Base-by-base conservation (phyloP, 805 yeast species). In the Metschnikowia noctiluminum region DNA sequence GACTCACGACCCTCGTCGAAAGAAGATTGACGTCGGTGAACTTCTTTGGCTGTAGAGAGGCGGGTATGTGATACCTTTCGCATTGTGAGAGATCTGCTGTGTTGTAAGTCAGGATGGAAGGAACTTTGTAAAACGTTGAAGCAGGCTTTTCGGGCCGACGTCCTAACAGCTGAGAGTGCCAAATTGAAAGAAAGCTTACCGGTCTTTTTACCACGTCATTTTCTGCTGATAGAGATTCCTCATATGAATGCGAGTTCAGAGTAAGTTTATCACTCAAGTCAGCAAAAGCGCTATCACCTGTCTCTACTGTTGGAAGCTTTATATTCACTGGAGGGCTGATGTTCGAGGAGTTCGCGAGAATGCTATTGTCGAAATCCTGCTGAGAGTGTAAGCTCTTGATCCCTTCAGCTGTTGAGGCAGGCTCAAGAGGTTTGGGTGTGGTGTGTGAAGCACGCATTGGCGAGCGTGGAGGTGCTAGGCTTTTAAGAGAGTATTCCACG, bases 301-400 rank as follows among this genome's bases (percentile, higher is more conserved):
- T 66, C 43, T 76, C 79, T 37, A 77, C 67, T 27, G 62, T 63
- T 2, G 81, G 75, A 28, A 71, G 59, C 1, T 67, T 57, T 12
- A 70, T 52, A 37, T 67, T 40, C 27, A 42, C 43, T 3, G 58
- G 69, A 12, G 70, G 70, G 6, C 66, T 66, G 16, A 73, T 60
- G 48, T 70, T 71, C 2, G 78, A 71, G 0, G 78, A 74, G 56
- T 74, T 74, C 2, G 77, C 78, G 36, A 74, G 62, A 6, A 65
- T 62, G 40, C 68, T 65, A 21, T 50, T 56, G 28, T 63, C 63
- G 28, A 28, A 42, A 10, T 49, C 53, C 11, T 40, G 43, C 15
- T 38, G 10, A 7, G 26, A 10, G n/a, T 35, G 8, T 3, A 12
- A 9, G 32, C 13, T 30, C 13, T 30, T 30, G 12, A 30, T 10